Evolutionary conservation across 2,329 filamentous ascomycete genomes (phyloP), one percentile per base, ranked within the genome.

Genomic region (Plenodomus lindquistii): DNA sequence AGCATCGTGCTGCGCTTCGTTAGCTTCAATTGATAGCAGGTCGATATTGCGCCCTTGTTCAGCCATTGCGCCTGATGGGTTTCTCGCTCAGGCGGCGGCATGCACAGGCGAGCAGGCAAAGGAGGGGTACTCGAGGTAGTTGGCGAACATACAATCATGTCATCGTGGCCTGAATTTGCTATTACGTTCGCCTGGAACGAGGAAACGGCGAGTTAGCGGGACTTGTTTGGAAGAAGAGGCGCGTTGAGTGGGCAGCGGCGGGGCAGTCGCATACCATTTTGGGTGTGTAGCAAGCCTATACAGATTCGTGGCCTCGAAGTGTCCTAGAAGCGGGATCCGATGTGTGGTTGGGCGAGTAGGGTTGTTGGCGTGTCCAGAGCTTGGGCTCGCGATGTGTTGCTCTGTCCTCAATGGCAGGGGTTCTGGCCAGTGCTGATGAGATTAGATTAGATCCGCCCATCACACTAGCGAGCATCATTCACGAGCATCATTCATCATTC

Each of bases 81-180:
- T 15, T 31, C 27, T 8, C 4, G 27, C 27, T 24, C 6, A 24
- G 8, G 18, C 16, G 13, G 42, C 24, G 10, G 41, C 37, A 27
- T 4, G 15, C 19, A 15, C 37, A 31, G 27, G 27, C 27, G 11
- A 15, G 15, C 15, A 13, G 27, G 27, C 15, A 13, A 15, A 31
- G 11, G 20, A 34, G 39, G 40, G 17, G 34, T 42, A 10, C 22
- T 34, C 31, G 21, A 16, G 8, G 45, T 18, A 47, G 27, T 13
- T 19, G 46, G 16, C 43, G 27, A 62, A 85, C 89, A 69, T 91
- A 97, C 93, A 83, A 99, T 97, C 93, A 97, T 97, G 74, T 97
- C 93, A 87, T 97, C 93, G 80, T 99, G 94, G 70, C 88, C 88
- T 54, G 87, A 88, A 75, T 90, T 91, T 59, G 87, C 84, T 75